Evolutionary conservation across 1,139 yeast species (phyloP).

Genomic region (Saccharomyces hybrid): DNA sequence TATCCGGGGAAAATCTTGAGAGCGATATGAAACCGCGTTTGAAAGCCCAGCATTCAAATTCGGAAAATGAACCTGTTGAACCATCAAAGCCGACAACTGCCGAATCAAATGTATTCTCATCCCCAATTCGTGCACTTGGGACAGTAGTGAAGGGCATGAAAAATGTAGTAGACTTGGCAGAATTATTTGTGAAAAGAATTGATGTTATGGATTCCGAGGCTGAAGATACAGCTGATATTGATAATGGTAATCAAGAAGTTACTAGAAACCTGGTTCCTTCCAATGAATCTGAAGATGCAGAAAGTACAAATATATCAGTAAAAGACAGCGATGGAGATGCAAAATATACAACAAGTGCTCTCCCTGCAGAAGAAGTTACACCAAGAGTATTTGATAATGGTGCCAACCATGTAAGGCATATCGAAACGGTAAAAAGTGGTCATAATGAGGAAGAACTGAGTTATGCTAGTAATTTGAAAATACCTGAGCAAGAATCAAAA

Average conservation of each 20-base stretch:
- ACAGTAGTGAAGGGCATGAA: conserved; percentile 11
- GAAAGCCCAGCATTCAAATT: neutral
- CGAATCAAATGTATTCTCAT: conserved; percentile 5
- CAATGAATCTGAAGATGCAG: neutral
- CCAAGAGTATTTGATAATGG: neutral
- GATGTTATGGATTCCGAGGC: conserved; percentile 10
- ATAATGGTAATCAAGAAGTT: neutral
- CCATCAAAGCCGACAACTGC: neutral
- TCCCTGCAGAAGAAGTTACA: neutral
- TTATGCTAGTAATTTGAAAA: neutral
- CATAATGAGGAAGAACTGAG: neutral
- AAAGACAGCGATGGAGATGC: neutral
- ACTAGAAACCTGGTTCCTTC: neutral
- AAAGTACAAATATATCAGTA: neutral
- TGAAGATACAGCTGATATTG: conserved; percentile 1
- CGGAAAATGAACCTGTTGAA: neutral
- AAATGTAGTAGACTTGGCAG: conserved; percentile 12
- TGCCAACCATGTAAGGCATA: neutral
- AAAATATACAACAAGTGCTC: neutral
- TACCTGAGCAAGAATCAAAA: neutral
- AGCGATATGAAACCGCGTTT: neutral
- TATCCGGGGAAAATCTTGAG: neutral
- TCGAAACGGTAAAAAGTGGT: neutral
- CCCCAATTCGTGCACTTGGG: conserved; percentile 14
- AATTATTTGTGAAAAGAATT: conserved; percentile 12